phyloP scores from a whole-genome alignment of 495 filamentous ascomycete genomes.

The Hypomontagnella monticulosa region DNA sequence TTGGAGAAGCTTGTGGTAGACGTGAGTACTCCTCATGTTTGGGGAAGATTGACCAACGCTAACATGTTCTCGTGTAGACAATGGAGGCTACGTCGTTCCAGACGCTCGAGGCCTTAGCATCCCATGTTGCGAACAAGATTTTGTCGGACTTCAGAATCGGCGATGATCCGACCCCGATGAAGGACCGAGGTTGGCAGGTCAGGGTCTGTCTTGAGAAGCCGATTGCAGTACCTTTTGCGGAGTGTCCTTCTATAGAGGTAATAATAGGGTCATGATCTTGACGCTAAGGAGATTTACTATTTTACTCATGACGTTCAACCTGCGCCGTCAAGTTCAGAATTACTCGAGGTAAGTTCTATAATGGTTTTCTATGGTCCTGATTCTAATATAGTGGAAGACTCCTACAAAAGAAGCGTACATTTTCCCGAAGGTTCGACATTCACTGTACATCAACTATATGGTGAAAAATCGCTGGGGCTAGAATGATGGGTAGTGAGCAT shows the following conservation, averaged over 20 bases:
- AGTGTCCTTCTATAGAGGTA: constrained; percentile 65
- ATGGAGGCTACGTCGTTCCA: constrained; percentile 67
- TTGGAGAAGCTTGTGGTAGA: constrained; percentile 61
- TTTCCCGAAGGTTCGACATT: neutral
- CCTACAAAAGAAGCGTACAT: too few species aligned
- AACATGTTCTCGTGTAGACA: constrained; percentile 47
- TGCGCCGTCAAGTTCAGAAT: too few species aligned
- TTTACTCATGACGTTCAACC: too few species aligned
- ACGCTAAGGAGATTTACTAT: neutral
- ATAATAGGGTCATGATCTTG: constrained; percentile 33
- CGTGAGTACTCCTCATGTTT: constrained; percentile 47
- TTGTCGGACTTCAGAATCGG: constrained; percentile 43
- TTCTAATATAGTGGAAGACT: too few species aligned
- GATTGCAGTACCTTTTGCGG: constrained; percentile 65
- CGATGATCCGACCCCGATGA: constrained; percentile 38
- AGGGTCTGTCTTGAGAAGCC: constrained; percentile 66
- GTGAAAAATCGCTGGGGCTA: neutral
- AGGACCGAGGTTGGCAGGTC: constrained; percentile 54
- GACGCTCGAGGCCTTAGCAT: constrained; percentile 69
- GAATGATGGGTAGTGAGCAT: neutral
- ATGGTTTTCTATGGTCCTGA: too few species aligned
- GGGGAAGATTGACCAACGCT: neutral
- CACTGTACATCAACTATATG: neutral
- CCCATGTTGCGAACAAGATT: constrained; percentile 55
- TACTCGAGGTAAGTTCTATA: constrained; percentile 4